Percentiles rank a stretch among this genome's conserved stretches.
Evolutionary conservation across 2,329 filamentous ascomycete genomes (phyloP).

Genomic region (Fusarium scirpi): DNA sequence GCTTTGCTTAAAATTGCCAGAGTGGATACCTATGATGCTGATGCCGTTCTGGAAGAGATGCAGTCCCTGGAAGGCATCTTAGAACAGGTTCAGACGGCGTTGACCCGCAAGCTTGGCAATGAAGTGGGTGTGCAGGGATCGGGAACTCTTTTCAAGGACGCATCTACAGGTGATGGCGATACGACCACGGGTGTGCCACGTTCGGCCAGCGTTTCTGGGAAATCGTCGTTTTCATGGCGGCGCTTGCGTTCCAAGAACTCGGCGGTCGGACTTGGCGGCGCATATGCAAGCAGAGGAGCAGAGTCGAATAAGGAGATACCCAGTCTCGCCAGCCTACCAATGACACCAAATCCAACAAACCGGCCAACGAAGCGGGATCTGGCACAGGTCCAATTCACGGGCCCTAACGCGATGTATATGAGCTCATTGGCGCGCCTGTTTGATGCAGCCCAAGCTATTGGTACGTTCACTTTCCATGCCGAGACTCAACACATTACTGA

Average conservation of each 20-base stretch:
- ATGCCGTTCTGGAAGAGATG: constrained; percentile 94
- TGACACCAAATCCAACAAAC: constrained; percentile 74
- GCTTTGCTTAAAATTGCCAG: constrained; percentile 84
- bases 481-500: neutral
- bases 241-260: constrained; percentile 92
- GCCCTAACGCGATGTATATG: constrained; percentile 93
- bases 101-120: constrained; percentile 88
- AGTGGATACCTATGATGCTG: constrained; percentile 90
- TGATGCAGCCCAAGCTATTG: constrained; percentile 91
- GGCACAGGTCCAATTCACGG: constrained; percentile 76
- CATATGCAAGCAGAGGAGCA: constrained; percentile 55
- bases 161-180: constrained; percentile 63
- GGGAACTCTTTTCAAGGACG: constrained; percentile 80
- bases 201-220: constrained; percentile 74
- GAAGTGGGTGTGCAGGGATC: constrained; percentile 88
- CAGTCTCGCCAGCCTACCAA: constrained; percentile 79
- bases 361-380: constrained; percentile 80
- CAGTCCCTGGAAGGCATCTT: constrained; percentile 86
- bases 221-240: constrained; percentile 85
- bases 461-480: constrained; percentile 64
- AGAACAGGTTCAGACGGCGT: constrained; percentile 81
- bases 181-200: constrained; percentile 59
- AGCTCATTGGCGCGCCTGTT: constrained; percentile 88
- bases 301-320: constrained; percentile 55
- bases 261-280: constrained; percentile 67